phyloP scores from a whole-genome alignment of 495 filamentous ascomycete species.

The Hyaloscypha bicolor region DNA sequence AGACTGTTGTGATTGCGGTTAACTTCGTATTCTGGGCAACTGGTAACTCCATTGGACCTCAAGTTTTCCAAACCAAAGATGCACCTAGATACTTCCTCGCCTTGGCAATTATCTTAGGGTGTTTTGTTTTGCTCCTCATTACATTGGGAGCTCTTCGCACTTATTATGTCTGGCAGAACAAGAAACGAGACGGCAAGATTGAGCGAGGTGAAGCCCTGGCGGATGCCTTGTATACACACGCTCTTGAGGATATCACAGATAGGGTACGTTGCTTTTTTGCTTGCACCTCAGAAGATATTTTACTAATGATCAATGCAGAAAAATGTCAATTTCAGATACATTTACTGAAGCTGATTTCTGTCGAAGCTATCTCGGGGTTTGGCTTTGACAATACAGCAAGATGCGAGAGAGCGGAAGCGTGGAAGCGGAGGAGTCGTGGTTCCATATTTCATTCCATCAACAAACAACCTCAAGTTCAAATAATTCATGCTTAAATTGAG shows the following conservation, averaged over 20 bases:
- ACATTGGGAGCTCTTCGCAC: conserved; percentile 60
- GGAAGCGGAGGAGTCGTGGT: too few relatives aligned
- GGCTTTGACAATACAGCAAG: not conserved
- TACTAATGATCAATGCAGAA: not conserved
- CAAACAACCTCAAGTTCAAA: too few relatives aligned
- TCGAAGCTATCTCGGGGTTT: not conserved
- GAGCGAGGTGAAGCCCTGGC: conserved; percentile 49
- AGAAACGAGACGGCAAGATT: conserved; percentile 54
- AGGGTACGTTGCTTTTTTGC: conserved; percentile 4
- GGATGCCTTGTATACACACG: conserved; percentile 53
- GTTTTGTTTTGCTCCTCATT: conserved; percentile 56
- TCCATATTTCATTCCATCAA: too few relatives aligned
- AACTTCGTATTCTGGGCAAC: conserved; percentile 27
- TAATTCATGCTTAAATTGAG: too few relatives aligned
- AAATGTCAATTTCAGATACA: conserved; percentile 26
- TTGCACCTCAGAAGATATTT: not conserved
- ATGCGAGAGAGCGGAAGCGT: not conserved
- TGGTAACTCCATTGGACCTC: conserved; percentile 24
- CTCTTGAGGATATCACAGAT: conserved; percentile 27
- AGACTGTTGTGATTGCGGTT: conserved; percentile 18
- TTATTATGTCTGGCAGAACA: conserved; percentile 62
- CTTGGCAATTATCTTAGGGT: conserved; percentile 65
- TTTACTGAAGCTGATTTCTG: conserved; percentile 2
- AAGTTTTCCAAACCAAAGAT: conserved; percentile 17
- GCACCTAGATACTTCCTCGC: conserved; percentile 64